A percentile compares a stretch with the other conserved stretches of the same genome.
phyloP scores from a whole-genome alignment of 169 alveolate genomes.

The Plasmodium sp. region DNA sequence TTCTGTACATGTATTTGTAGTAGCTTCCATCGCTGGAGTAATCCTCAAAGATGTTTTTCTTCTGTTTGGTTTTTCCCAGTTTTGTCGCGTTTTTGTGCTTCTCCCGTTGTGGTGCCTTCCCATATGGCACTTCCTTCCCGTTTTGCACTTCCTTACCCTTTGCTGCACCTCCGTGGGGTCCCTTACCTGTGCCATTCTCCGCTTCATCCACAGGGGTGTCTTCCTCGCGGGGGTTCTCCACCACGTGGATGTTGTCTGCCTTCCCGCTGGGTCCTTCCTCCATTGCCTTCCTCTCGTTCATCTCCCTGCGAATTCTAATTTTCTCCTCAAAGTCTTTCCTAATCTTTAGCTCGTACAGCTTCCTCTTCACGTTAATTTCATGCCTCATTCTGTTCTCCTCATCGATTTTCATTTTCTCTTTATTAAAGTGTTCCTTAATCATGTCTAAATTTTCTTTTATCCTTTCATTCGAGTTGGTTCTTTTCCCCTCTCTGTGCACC shows the following conservation, averaged over 20 bases:
- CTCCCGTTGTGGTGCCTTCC: not conserved
- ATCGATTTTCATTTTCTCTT: constrained; percentile 24
- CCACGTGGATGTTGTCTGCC: not conserved
- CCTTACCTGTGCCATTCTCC: not conserved
- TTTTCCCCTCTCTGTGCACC: not conserved
- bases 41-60: constrained; percentile 35
- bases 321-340: constrained; percentile 65
- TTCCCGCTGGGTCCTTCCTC: not conserved
- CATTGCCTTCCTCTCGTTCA: constrained; percentile 14
- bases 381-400: constrained; percentile 35
- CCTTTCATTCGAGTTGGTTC: constrained; percentile 27
- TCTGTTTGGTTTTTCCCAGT: not conserved
- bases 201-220: not conserved
- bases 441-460: constrained; percentile 28
- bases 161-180: not conserved
- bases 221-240: not conserved
- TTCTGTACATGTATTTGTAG: constrained; percentile 55
- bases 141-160: not conserved
- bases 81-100: not conserved
- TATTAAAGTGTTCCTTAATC: constrained; percentile 17
- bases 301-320: constrained; percentile 46
- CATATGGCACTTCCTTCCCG: not conserved
- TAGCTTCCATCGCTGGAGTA: constrained; percentile 75
- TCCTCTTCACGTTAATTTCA: constrained; percentile 42
- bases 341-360: constrained; percentile 56